Evolutionary conservation across 2,329 filamentous ascomycete genomes (phyloP), one percentile per base, ranked within the genome.

Genomic region (Curvularia lunata): DNA sequence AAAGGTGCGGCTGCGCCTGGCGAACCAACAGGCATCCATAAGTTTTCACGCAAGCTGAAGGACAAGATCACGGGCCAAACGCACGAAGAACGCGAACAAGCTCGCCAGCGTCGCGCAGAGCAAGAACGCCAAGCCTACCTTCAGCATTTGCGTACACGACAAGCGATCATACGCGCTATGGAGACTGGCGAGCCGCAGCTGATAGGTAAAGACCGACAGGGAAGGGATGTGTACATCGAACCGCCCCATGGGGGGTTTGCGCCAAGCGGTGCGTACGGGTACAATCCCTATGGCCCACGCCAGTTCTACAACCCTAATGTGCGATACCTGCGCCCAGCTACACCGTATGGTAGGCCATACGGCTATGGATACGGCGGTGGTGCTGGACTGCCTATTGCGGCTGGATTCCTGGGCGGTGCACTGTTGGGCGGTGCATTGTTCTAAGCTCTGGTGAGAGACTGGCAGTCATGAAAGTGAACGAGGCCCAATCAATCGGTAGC

Each of bases 31-130:
- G 75, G 74, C 13, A 72, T 79, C 34, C 75, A 78, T 43, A 79
- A 77, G 50, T 79, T 86, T 21, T 84, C 84, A 1, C 80, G 85
- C 54, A 83, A 81, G 52, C 74, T 88, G 62, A 88, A 88, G 68
- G 85, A 88, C 72, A 84, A 83, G 63, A 64, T 87, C 16, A 88
- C 86, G 0, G 76, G 79, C 16, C 82, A 80, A 4, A 86, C 85
- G 4, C 85, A 87, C 69, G 75, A 81, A 23, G 75, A 88, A 66
- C 82, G 85, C 23, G 80, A 81, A 50, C 68, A 70, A 5, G 76
- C 80, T 25, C 80, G 85, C 4, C 63, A 64, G 2, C 70, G 75
- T 30, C 80, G 84, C 25, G 84, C 78, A 1, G 77, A 81, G 52
- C 75, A 82, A 30, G 85, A 88, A 69, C 77, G 73, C 3, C 70